Evolutionary conservation across 192 early-diverging fungal species (phyloP).

Genomic region (Jimgerdemannia flammicorona): DNA sequence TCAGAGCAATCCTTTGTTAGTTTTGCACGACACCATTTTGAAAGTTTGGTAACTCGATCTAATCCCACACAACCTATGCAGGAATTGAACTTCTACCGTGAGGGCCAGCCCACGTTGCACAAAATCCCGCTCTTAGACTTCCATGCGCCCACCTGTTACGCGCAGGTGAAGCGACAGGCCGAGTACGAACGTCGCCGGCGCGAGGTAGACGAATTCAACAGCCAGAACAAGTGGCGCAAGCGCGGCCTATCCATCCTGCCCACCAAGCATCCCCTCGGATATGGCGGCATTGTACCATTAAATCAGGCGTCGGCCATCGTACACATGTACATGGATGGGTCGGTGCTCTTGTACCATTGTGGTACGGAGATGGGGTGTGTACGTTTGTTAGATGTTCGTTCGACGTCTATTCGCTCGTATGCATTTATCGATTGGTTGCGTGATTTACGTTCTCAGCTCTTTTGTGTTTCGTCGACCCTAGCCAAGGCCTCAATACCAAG

Average conservation of each 20-base stretch:
- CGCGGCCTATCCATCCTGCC: constrained; percentile 75
- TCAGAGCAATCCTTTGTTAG: background rate
- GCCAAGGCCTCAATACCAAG: constrained; percentile 86
- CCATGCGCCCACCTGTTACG: constrained; percentile 67
- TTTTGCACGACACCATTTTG: too few relatives aligned
- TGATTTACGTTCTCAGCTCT: background rate
- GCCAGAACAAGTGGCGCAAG: constrained; percentile 68
- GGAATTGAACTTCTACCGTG: constrained; percentile 68
- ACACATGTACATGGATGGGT: constrained; percentile 83
- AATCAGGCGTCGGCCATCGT: constrained; percentile 87
- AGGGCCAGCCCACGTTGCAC: constrained; percentile 70
- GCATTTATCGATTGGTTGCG: background rate
- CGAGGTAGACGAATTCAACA: constrained; percentile 67
- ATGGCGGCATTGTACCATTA: constrained; percentile 58
- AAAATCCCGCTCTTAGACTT: constrained; percentile 64
- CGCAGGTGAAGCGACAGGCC: constrained; percentile 53
- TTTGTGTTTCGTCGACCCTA: background rate
- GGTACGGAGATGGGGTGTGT: constrained; percentile 81
- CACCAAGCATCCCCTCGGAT: constrained; percentile 83
- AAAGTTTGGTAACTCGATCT: background rate
- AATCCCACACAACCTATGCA: background rate
- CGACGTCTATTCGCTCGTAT: background rate
- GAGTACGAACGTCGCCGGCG: constrained; percentile 49
- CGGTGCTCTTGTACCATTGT: constrained; percentile 77
- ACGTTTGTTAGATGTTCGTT: background rate